These are phyloP conservation scores for Cryptococcus sp. DNA, from an alignment of 1,284 basidiomycete genomes.

Conservation along the genomic window DNA sequence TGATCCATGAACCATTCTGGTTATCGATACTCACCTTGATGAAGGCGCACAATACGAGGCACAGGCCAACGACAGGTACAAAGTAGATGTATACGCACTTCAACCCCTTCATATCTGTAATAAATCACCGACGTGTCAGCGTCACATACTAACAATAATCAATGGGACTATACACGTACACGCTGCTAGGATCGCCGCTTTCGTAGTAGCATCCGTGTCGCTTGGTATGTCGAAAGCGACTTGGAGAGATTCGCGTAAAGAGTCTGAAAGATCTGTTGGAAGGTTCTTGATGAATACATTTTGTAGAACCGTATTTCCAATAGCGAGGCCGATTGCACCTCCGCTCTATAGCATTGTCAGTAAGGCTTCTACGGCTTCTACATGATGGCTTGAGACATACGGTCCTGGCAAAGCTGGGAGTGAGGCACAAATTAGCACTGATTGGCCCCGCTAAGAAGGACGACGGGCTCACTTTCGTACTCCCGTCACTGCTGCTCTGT, in stretches of 20 bases:
- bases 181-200: conserved; percentile 1
- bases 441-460: no score
- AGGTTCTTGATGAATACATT: conserved; percentile 20
- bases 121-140: background rate
- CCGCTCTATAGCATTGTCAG: conserved; percentile 16
- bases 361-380: background rate
- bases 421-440: background rate
- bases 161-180: conserved; percentile 6
- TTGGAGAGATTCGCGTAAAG: conserved; percentile 1
- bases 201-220: background rate
- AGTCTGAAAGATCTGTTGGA: conserved; percentile 11
- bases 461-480: conserved; percentile 24
- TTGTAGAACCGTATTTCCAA: conserved; percentile 29
- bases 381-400: conserved; percentile 1
- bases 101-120: conserved; percentile 30
- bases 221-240: conserved; percentile 12
- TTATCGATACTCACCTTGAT: conserved; percentile 17
- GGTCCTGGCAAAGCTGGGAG: conserved; percentile 23
- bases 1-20: no score
- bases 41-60: conserved; percentile 21
- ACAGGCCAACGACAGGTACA: conserved; percentile 22
- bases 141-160: no score
- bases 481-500: conserved; percentile 38
- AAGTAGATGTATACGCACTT: conserved; percentile 30
- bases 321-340: conserved; percentile 30